Conservation (phyloP, 768 basidiomycete species). For the Roridomyces roridus region DNA sequence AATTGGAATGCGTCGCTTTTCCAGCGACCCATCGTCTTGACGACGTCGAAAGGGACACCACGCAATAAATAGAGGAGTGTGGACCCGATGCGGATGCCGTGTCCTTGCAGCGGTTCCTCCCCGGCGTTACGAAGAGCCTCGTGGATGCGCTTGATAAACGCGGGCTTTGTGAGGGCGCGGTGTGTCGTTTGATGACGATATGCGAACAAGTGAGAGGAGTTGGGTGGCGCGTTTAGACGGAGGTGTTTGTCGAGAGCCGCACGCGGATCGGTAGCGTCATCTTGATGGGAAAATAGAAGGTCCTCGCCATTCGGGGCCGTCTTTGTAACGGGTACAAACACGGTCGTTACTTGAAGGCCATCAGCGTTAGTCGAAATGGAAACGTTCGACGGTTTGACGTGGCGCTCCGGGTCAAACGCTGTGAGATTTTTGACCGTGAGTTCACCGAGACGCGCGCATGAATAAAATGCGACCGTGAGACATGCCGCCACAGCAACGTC, state of each 20-base stretch:
- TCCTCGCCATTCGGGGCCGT: slow-evolving; percentile 7
- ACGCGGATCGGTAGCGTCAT: slow-evolving; percentile 32
- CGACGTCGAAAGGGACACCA: slow-evolving; percentile 33
- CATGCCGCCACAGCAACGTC: slow-evolving; percentile 20
- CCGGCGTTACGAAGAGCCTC: too few relatives aligned
- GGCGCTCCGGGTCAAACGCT: slow-evolving; percentile 25
- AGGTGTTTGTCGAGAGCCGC: slow-evolving; percentile 33
- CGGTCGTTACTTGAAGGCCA: not conserved
- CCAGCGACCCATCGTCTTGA: slow-evolving; percentile 41
- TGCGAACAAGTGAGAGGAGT: slow-evolving; percentile 34
- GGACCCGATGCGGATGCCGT: slow-evolving; percentile 36
- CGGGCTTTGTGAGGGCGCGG: slow-evolving; percentile 35
- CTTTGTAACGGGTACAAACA: slow-evolving; percentile 25
- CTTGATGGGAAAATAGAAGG: slow-evolving; percentile 31
- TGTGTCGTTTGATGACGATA: slow-evolving; percentile 22
- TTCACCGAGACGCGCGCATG: not conserved
- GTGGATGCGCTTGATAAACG: too few relatives aligned
- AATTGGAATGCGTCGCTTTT: slow-evolving; percentile 33
- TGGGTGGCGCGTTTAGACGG: slow-evolving; percentile 32
- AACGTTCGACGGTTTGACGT: slow-evolving; percentile 31
- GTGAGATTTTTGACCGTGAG: not conserved
- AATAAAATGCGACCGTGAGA: slow-evolving; percentile 29
- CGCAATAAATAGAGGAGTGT: slow-evolving; percentile 33
- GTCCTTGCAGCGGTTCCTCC: slow-evolving; percentile 32
- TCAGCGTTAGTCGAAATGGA: slow-evolving; percentile 20